phyloP scores from a whole-genome alignment of 768 basidiomycete species.

The Agaricus sinodeliciosus region DNA sequence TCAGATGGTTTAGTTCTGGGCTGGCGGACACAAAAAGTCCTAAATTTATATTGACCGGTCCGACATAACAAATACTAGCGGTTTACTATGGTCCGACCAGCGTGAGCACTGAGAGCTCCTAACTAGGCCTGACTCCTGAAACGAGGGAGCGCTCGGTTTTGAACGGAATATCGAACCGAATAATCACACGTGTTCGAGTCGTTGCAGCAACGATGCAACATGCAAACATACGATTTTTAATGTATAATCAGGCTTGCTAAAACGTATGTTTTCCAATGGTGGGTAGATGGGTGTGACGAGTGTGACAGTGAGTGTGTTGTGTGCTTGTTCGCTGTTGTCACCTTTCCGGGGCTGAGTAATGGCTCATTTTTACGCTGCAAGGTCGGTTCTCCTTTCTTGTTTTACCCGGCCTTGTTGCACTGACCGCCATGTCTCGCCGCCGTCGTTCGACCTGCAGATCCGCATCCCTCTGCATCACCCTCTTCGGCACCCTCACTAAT shows the following conservation, averaged over 20 bases:
- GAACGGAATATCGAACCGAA: too few relatives aligned
- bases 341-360: constrained; percentile 8
- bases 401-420: neutral
- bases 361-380: constrained; percentile 6
- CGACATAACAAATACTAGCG: too few relatives aligned
- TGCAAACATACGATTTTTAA: too few relatives aligned
- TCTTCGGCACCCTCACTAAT: constrained; percentile 20
- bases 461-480: constrained; percentile 21
- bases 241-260: too few relatives aligned
- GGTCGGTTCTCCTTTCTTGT: constrained; percentile 5
- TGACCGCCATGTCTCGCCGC: constrained; percentile 4
- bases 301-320: neutral
- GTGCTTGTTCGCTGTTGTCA: constrained; percentile 3
- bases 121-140: too few relatives aligned
- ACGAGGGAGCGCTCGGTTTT: too few relatives aligned
- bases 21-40: too few relatives aligned
- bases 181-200: neutral
- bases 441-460: constrained; percentile 16
- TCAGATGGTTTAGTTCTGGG: too few relatives aligned
- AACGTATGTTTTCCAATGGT: too few relatives aligned
- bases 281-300: neutral
- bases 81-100: too few relatives aligned
- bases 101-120: too few relatives aligned
- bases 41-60: too few relatives aligned
- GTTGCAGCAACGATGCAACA: neutral